These are phyloP conservation scores for Lachnellula occidentalis DNA, from an alignment of 2,329 filamentous ascomycete species.

Conservation along the genomic window DNA sequence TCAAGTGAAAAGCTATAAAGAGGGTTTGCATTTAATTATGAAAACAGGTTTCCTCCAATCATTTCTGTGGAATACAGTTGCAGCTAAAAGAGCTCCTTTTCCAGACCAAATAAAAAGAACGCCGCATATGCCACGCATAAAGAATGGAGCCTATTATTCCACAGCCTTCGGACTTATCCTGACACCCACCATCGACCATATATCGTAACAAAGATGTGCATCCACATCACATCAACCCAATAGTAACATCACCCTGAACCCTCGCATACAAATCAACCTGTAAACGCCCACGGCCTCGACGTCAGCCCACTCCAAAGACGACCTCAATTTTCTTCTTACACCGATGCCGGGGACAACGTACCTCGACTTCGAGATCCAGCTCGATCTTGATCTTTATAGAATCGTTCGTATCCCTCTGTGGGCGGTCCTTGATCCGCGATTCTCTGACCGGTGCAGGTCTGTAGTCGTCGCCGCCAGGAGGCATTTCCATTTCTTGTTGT, in stretches of 20 bases:
- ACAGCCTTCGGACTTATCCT: no score
- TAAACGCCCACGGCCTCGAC: neutral
- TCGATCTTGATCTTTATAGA: constrained; percentile 25
- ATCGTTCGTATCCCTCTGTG: constrained; percentile 17
- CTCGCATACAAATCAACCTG: constrained; percentile 22
- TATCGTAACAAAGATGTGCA: no score
- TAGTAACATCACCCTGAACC: constrained; percentile 29
- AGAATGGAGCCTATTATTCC: no score
- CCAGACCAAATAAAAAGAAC: no score
- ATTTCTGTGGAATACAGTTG: no score
- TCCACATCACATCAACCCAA: constrained; percentile 30
- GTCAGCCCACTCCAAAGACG: constrained; percentile 3
- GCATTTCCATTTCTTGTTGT: neutral
- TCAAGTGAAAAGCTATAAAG: no score
- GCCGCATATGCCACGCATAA: no score
- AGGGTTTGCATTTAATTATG: no score
- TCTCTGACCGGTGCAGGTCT: constrained; percentile 16
- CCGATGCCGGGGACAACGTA: constrained; percentile 6
- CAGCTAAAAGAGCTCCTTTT: no score
- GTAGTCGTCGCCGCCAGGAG: constrained; percentile 3
- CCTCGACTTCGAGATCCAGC: constrained; percentile 31
- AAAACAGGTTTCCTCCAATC: no score
- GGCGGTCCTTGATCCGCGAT: constrained; percentile 32
- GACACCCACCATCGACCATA: no score
- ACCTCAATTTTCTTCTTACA: neutral